phyloP scores from a whole-genome alignment of 139 green algal genomes.

The Microglena sp. region DNA sequence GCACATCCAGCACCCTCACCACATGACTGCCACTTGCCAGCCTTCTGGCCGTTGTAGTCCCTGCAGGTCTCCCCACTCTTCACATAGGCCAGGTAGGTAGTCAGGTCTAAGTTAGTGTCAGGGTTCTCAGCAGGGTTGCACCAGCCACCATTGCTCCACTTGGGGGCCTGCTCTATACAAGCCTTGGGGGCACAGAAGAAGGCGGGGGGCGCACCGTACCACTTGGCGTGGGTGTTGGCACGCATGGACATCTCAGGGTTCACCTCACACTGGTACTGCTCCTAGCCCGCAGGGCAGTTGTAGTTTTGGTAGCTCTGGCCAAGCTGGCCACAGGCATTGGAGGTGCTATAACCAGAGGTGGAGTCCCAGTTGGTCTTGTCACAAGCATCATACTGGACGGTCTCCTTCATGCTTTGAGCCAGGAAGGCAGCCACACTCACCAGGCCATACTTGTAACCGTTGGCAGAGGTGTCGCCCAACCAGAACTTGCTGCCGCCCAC shows the following conservation, averaged over 20 bases:
- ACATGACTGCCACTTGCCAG: background rate
- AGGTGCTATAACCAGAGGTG: background rate
- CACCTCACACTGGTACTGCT: background rate
- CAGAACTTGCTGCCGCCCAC: background rate
- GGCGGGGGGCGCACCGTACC: background rate
- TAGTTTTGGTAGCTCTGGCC: background rate
- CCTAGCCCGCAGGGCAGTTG: background rate
- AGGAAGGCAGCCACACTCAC: background rate
- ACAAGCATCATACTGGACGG: background rate
- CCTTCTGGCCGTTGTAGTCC: background rate
- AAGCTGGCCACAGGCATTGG: background rate
- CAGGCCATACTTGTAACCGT: background rate
- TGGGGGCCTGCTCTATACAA: background rate
- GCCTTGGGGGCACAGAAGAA: background rate
- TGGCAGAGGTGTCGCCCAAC: background rate
- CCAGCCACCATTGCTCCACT: background rate
- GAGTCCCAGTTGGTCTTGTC: background rate
- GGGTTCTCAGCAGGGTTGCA: background rate
- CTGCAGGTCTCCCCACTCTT: background rate
- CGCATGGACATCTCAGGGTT: background rate
- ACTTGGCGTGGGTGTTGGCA: background rate
- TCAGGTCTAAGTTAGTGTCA: background rate
- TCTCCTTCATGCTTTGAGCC: background rate
- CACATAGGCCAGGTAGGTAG: background rate
- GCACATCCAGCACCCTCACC: background rate